phyloP scores from a whole-genome alignment of 106 monocot species.

The Dendrobium nobile region DNA sequence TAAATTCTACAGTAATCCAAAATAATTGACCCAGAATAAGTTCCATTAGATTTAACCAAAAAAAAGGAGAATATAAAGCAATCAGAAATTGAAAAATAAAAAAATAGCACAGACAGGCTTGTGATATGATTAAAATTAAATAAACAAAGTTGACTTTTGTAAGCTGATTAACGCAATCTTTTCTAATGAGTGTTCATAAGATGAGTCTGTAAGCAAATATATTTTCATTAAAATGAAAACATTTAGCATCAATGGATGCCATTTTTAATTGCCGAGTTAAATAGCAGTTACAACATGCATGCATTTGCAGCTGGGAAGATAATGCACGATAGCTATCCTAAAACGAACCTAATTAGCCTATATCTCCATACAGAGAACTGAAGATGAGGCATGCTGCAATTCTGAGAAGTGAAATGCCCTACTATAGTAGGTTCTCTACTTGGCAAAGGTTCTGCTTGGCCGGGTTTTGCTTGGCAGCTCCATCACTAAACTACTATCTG shows the following conservation, averaged over 20 bases:
- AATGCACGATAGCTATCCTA: not conserved
- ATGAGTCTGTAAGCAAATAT: not conserved
- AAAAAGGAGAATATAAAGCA: not conserved
- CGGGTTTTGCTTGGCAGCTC: not conserved
- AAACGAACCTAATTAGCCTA: not conserved
- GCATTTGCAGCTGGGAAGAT: not conserved
- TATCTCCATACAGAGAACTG: not conserved
- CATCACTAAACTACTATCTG: not conserved
- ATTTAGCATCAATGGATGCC: not conserved
- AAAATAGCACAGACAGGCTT: not conserved
- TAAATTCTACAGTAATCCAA: constrained; percentile 5
- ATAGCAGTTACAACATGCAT: not conserved
- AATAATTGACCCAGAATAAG: not conserved
- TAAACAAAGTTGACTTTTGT: not conserved
- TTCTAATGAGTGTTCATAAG: not conserved
- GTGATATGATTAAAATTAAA: not conserved
- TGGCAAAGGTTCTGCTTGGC: too few relatives aligned
- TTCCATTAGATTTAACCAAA: not conserved
- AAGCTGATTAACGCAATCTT: not conserved
- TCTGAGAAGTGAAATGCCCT: not conserved
- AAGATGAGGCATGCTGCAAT: not conserved
- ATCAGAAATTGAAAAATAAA: not conserved
- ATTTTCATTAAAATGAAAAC: not conserved
- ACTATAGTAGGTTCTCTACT: not conserved
- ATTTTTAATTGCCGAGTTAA: not conserved